phyloP scores from a whole-genome alignment of 2,329 filamentous ascomycete species.

The Chalara sp. region DNA sequence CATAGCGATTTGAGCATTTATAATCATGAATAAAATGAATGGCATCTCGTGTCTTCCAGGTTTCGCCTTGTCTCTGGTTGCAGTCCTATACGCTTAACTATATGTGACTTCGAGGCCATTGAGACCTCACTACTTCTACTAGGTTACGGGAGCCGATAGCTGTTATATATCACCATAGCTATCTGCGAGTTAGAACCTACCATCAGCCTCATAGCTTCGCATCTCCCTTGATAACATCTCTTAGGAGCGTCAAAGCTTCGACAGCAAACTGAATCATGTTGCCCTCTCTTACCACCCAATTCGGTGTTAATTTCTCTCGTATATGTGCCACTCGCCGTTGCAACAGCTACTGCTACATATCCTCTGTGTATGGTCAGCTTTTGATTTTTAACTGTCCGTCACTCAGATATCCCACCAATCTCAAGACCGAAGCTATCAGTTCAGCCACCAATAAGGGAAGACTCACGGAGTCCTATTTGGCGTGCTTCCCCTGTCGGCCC shows the following conservation, averaged over 20 bases:
- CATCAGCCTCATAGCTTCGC: slow-evolving; percentile 22
- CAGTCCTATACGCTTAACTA: too few relatives aligned
- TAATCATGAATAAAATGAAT: too few relatives aligned
- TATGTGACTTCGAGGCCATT: too few relatives aligned
- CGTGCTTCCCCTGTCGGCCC: slow-evolving; percentile 52
- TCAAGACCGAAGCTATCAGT: neutral
- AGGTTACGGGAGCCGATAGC: too few relatives aligned
- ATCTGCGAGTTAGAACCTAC: too few relatives aligned
- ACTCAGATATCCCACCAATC: neutral
- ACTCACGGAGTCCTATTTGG: slow-evolving; percentile 47
- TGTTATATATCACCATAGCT: too few relatives aligned
- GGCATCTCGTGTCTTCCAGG: too few relatives aligned
- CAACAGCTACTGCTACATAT: slow-evolving; percentile 58
- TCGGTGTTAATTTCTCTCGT: slow-evolving; percentile 51
- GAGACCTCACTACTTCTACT: too few relatives aligned
- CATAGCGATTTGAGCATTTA: too few relatives aligned
- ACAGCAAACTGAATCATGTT: slow-evolving; percentile 60
- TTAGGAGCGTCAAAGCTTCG: slow-evolving; percentile 47
- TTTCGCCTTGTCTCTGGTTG: too few relatives aligned
- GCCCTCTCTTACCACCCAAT: slow-evolving; percentile 43
- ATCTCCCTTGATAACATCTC: slow-evolving; percentile 42
- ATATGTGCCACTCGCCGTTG: slow-evolving; percentile 41
- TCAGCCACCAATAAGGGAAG: slow-evolving; percentile 2
- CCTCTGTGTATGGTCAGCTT: slow-evolving; percentile 32
- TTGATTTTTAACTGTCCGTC: neutral